phyloP scores from a whole-genome alignment of 495 filamentous ascomycete species.

The Aspergillus ellipticus region DNA sequence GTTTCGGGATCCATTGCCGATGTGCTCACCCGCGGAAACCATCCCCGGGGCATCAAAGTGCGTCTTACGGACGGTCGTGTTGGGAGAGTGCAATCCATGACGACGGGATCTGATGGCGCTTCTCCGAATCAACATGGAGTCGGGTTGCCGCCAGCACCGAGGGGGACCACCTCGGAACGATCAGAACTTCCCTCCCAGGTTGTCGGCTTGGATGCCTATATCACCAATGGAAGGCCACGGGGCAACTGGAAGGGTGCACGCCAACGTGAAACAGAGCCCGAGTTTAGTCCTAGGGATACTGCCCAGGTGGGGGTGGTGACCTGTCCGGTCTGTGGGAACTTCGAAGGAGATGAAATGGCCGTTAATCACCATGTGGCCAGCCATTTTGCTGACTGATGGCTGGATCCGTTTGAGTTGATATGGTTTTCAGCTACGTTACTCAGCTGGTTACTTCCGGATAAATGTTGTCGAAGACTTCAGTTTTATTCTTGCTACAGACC shows the following conservation, averaged over 20 bases:
- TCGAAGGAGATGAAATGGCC: no score
- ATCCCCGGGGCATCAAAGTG: slow-evolving; percentile 76
- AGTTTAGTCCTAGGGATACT: no score
- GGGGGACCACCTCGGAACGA: neutral
- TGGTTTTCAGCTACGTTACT: no score
- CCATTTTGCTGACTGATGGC: no score
- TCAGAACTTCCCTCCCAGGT: slow-evolving; percentile 7
- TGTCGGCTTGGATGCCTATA: slow-evolving; percentile 15
- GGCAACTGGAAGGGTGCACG: neutral
- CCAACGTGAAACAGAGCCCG: neutral
- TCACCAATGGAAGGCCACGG: slow-evolving; percentile 5
- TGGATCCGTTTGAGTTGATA: no score
- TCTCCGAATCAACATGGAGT: neutral
- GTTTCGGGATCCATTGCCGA: slow-evolving; percentile 58
- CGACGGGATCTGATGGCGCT: neutral
- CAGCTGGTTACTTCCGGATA: no score
- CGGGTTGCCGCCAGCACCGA: neutral
- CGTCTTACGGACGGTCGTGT: slow-evolving; percentile 62
- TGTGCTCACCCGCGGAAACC: slow-evolving; percentile 64
- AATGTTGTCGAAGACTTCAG: no score
- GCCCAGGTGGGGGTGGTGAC: neutral
- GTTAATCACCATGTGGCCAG: no score
- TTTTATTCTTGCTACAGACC: no score
- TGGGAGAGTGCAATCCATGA: slow-evolving; percentile 57
- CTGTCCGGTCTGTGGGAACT: slow-evolving; percentile 27